These are phyloP conservation scores for Blastobotrys raffinosifermentans DNA, from an alignment of 1,139 yeast genomes.

Conservation along the genomic window DNA sequence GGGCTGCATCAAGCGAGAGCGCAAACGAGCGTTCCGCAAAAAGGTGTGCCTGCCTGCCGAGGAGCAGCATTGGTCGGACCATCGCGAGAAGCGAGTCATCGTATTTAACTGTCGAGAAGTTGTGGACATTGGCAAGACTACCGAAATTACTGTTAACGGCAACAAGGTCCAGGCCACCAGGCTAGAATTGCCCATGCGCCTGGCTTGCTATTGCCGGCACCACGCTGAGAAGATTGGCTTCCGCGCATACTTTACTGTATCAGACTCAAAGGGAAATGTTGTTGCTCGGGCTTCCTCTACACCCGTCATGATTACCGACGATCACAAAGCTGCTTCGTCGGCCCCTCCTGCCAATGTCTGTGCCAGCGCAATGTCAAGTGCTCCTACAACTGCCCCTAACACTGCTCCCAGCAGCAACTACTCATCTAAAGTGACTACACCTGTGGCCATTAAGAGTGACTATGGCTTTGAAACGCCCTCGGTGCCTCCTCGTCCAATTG, in stretches of 20 bases:
- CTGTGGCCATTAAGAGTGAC: neutral
- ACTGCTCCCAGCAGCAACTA: constrained; percentile 3
- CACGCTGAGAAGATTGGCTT: constrained; percentile 81
- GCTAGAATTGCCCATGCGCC: constrained; percentile 65
- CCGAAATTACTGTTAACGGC: constrained; percentile 22
- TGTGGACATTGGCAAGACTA: constrained; percentile 51
- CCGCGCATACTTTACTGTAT: constrained; percentile 57
- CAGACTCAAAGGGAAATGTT: constrained; percentile 51
- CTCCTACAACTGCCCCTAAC: constrained; percentile 8
- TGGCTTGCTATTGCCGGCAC: constrained; percentile 93
- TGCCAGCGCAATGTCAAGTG: constrained; percentile 6
- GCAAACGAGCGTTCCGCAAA: constrained; percentile 75
- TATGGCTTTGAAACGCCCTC: neutral
- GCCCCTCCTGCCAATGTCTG: constrained; percentile 6
- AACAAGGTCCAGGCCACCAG: constrained; percentile 36
- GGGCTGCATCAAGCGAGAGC: constrained; percentile 82
- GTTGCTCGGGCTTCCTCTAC: constrained; percentile 66
- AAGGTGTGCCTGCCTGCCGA: constrained; percentile 59
- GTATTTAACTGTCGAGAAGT: constrained; percentile 86
- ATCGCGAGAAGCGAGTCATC: constrained; percentile 69
- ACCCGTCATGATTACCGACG: constrained; percentile 85
- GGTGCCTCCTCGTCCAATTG: neutral
- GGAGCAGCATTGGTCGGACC: constrained; percentile 69
- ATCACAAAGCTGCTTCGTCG: constrained; percentile 50
- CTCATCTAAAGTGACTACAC: too few species aligned